phyloP scores from a whole-genome alignment of 202 grass and related monocot species.

The Elaeis oleifera region DNA sequence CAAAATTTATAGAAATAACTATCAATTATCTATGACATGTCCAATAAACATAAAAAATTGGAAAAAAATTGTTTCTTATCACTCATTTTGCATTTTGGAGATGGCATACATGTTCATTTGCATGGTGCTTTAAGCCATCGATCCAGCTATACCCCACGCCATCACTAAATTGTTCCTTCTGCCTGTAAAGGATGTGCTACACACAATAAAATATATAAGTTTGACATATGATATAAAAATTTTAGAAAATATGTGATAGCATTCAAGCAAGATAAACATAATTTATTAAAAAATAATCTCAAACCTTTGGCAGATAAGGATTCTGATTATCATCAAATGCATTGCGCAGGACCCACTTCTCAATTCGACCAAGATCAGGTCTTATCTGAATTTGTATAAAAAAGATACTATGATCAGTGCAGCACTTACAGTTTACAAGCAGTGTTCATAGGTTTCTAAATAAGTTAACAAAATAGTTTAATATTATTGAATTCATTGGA shows the following conservation, averaged over 20 bases:
- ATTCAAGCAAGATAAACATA: slow-evolving; percentile 9
- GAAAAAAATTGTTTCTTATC: too few species aligned
- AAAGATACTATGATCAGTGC: too few species aligned
- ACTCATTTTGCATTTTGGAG: slow-evolving; percentile 17
- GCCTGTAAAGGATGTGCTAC: slow-evolving; percentile 94
- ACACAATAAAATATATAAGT: neutral
- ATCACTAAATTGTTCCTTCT: slow-evolving; percentile 99
- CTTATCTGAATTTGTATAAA: slow-evolving; percentile 40
- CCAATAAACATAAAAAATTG: too few species aligned
- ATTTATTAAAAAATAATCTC: slow-evolving; percentile 4
- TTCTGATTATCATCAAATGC: slow-evolving; percentile 88
- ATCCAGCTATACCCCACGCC: slow-evolving; percentile 99
- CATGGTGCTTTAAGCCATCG: slow-evolving; percentile 90
- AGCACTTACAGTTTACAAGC: too few species aligned
- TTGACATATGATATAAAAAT: neutral
- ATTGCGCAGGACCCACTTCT: slow-evolving; percentile 96
- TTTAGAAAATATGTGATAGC: too few species aligned
- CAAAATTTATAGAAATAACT: neutral
- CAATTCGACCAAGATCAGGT: slow-evolving; percentile 65
- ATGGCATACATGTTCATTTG: slow-evolving; percentile 60
- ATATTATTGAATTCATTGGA: too few species aligned
- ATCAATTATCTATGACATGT: neutral
- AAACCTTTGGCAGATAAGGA: slow-evolving; percentile 94
- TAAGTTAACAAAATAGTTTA: too few species aligned
- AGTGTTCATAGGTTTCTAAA: too few species aligned